Percentiles rank a stretch among this genome's conserved stretches.
These are phyloP conservation scores for Aureobasidium sp. DNA, from an alignment of 2,329 filamentous ascomycete genomes.

Conservation along the genomic window DNA sequence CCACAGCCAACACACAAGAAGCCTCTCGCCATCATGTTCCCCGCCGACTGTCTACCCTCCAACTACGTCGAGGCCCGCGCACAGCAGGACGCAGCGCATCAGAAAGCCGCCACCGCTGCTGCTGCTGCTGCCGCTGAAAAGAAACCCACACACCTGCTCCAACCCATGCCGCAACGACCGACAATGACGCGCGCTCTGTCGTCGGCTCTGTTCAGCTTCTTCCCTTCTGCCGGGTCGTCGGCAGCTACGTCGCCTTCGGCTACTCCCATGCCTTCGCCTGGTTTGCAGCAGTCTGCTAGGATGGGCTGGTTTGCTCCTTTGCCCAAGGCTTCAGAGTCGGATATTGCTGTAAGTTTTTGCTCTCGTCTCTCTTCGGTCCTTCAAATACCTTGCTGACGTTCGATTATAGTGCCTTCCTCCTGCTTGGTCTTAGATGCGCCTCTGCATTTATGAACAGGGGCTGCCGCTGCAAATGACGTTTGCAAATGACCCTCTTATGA, in stretches of 20 bases:
- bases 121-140: neutral
- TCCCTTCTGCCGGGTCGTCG: neutral
- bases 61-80: conserved; percentile 25
- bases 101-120: neutral
- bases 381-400: neutral
- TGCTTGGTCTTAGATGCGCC: conserved; percentile 5
- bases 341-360: conserved; percentile 6
- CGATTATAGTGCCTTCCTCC: neutral
- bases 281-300: neutral
- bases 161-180: neutral
- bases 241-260: conserved; percentile 4
- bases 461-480: conserved; percentile 3
- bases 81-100: conserved; percentile 8
- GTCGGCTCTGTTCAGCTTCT: conserved; percentile 5
- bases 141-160: neutral
- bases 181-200: conserved; percentile 8
- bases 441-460: neutral
- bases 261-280: conserved; percentile 13
- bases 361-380: neutral
- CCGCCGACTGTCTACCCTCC: conserved; percentile 25
- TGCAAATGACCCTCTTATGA: neutral
- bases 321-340: conserved; percentile 1
- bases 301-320: conserved; percentile 11
- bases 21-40: conserved; percentile 22
- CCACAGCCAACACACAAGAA: neutral